Evolutionary conservation across 768 basidiomycete genomes (phyloP).

Genomic region (Boletellus ananas): DNA sequence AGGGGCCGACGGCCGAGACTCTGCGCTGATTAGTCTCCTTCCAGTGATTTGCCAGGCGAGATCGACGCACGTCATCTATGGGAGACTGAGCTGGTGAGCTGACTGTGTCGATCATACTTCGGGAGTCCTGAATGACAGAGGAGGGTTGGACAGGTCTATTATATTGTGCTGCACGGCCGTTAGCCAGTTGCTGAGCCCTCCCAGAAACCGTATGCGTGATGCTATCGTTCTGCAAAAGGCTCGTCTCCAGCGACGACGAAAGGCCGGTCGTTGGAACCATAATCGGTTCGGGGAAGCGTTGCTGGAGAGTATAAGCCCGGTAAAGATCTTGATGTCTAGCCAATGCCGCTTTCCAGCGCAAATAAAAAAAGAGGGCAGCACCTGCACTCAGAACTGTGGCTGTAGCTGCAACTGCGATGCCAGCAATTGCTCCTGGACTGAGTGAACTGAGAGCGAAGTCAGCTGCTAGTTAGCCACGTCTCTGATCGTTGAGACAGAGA

Average conservation of each 20-base stretch:
- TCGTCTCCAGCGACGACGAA: conserved; percentile 21
- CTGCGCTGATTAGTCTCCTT: conserved; percentile 4
- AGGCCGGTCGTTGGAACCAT: conserved; percentile 7
- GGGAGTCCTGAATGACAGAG: conserved; percentile 12
- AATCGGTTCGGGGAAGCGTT: neutral
- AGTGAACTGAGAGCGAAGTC: conserved; percentile 11
- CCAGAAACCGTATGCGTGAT: neutral
- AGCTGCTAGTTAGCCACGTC: neutral
- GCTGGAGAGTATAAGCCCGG: conserved; percentile 10
- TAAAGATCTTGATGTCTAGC: conserved; percentile 12
- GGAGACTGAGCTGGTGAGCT: conserved; percentile 1
- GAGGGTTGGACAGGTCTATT: neutral
- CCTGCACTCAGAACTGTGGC: conserved; percentile 11
- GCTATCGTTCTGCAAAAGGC: conserved; percentile 7
- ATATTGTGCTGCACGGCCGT: neutral
- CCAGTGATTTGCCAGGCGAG: neutral
- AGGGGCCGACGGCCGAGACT: conserved; percentile 15
- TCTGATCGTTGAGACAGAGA: neutral
- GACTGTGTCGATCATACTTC: conserved; percentile 3
- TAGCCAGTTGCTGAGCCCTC: conserved; percentile 6
- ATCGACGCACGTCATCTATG: conserved; percentile 18
- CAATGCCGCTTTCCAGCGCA: conserved; percentile 26
- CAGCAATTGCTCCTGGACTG: conserved; percentile 22
- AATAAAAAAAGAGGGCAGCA: conserved; percentile 24
- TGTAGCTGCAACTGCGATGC: conserved; percentile 15